Conservation (phyloP, 2,329 filamentous ascomycete species). For the Fusarium domesticum region DNA sequence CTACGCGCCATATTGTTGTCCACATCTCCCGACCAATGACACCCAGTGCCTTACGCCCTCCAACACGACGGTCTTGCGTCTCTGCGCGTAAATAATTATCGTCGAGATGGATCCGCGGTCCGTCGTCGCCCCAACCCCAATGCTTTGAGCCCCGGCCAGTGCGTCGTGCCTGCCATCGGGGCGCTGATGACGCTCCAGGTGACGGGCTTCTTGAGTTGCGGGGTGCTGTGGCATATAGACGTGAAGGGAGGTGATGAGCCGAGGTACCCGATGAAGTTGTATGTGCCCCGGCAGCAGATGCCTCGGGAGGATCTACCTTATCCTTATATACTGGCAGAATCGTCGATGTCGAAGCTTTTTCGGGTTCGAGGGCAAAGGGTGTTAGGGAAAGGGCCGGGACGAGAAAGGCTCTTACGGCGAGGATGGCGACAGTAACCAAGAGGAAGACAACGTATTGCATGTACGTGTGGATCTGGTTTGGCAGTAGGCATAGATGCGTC, state of each 20-base stretch:
- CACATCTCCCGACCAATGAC: conserved; percentile 59
- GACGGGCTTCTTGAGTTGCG: conserved; percentile 22
- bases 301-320: conserved; percentile 46
- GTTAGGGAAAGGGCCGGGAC: conserved; percentile 53
- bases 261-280: conserved; percentile 27
- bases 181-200: conserved; percentile 15
- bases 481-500: conserved; percentile 85
- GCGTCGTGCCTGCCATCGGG: conserved; percentile 28
- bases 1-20: conserved; percentile 59
- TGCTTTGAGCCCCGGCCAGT: conserved; percentile 24
- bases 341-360: conserved; percentile 20
- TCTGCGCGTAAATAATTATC: conserved; percentile 45
- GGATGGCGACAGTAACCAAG: conserved; percentile 47
- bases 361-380: conserved; percentile 51
- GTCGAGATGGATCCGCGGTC: conserved; percentile 55
- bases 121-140: conserved; percentile 47
- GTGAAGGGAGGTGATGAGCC: conserved; percentile 23
- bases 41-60: conserved; percentile 36
- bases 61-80: conserved; percentile 21
- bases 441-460: conserved; percentile 70
- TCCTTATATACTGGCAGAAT: conserved; percentile 49
- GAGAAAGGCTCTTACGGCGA: conserved; percentile 54
- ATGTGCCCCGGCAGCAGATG: conserved; percentile 8
- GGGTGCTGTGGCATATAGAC: conserved; percentile 20
- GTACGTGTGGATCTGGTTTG: conserved; percentile 82